Evolutionary conservation across 2,329 filamentous ascomycete species (phyloP), one percentile per base, ranked within the genome.

Genomic region (Phialophora expanda): DNA sequence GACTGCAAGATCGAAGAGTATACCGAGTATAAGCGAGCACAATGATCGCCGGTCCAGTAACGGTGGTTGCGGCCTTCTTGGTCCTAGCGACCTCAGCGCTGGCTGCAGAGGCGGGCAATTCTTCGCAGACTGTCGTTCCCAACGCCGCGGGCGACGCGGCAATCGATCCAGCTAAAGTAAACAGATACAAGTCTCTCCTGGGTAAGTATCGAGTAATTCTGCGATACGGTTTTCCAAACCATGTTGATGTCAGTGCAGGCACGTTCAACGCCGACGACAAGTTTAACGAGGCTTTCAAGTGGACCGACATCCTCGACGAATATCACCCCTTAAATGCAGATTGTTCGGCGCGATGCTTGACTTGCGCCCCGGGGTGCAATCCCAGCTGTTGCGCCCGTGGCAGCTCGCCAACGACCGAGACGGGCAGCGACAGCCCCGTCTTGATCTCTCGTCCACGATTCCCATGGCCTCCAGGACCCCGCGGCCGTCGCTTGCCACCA

Each of bases 331-430:
- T 57, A 2, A 53, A 32, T 30, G 50, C 48, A 2, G 57, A 56
- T 26, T 68, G 66, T 51, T 30, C 59, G n/a, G 20, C 60, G 5
- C 24, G 44, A 38, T 68, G 66, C 28, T 24, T 38, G 22, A 60
- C 58, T 24, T 69, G 67, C 34, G 61, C 62, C 12, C 24, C 61
- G 2, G 67, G 65, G 34, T 69, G 67, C 46, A 62, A 63, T 28
- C 62, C 59, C 1, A 54, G 51, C 34, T 69, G 67, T 38, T 69
- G 67, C 58, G 32, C 32, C 4, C 30, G 34, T 4, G 58, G 50
- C 3, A 24, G 24, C 24, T 3, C 24, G 24, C 24, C 24, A 24
- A 24, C 24, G 24, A 24, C 24, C 24, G 24, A 24, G 24, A 24
- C 24, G 2, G 24, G 24, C 48, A 41, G 48, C 48, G 20, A 51